Evolutionary conservation across 176 grass and related monocot genomes (phyloP), one percentile per base, ranked within the genome.

Genomic region (Poa pratensis): DNA sequence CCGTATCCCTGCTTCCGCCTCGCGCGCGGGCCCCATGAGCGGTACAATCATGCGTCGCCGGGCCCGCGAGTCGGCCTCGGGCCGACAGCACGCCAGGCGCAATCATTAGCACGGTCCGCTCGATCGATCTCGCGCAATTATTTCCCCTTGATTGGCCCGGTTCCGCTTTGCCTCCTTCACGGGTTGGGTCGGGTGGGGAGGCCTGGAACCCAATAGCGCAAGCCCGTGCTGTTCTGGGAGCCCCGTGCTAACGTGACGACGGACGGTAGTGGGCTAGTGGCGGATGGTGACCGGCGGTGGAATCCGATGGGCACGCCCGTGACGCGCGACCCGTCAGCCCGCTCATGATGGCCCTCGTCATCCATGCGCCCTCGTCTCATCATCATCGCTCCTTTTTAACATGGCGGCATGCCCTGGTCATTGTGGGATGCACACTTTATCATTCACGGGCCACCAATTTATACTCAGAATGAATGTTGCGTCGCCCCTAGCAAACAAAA

Each of bases 51-150:
- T 81, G 51, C 12, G 30, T 66, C 15, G 13, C 2, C 45, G 55
- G 87, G 72, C 80, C 87, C 86, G 46, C 72, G 0, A 88, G 85
- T 90, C 73, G 42, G 76, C 63, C 74, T 81, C 78, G 34, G 77
- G 74, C 87, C 84, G 87, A 94, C 93, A 86, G 54, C 73, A 17
- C 51, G 43, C 84, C 82, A 84, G 85, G 78, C 66, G 82, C 87
- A 94, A 94, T 94, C 82, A 94, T 94, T 92, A 83, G 87, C 86
- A 90, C 87, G 90, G 93, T 90, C 24, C 10, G 9, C 28, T 26
- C 9, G 10, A 39, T 17, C 70, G 59, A 66, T 48, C 37, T 32
- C 53, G 30, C 14, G 1, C 0, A 94, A 94, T 94, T 84, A 94
- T 91, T 89, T 89, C 26, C 54, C 39, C 32, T 75, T 94, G 80